These are phyloP conservation scores for Thelephora terrestris DNA, from an alignment of 1,284 basidiomycete genomes.

Conservation along the genomic window DNA sequence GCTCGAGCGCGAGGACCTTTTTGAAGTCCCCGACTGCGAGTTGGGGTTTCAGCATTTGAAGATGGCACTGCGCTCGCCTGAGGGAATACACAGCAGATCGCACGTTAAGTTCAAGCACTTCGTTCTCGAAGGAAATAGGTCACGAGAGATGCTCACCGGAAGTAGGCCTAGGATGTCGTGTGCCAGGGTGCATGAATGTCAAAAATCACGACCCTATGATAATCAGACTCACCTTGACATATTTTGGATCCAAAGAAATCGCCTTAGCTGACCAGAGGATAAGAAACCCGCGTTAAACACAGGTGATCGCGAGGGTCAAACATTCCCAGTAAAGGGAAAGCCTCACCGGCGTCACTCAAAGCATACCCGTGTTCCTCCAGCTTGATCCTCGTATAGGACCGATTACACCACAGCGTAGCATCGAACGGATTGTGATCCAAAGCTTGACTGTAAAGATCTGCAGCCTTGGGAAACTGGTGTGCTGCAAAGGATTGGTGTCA, in stretches of 20 bases:
- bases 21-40: constrained; percentile 81
- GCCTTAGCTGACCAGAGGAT: constrained; percentile 53
- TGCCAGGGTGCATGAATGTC: no score
- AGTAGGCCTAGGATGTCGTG: constrained; percentile 45
- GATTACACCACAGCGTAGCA: constrained; percentile 72
- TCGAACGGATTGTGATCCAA: constrained; percentile 74
- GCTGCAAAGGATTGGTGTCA: constrained; percentile 21
- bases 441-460: constrained; percentile 67
- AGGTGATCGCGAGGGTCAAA: not conserved
- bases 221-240: constrained; percentile 50
- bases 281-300: constrained; percentile 1
- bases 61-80: constrained; percentile 85
- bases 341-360: constrained; percentile 59
- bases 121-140: not conserved
- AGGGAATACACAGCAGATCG: not conserved
- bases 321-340: constrained; percentile 2
- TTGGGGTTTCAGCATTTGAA: constrained; percentile 83
- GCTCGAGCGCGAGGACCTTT: constrained; percentile 81
- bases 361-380: constrained; percentile 80
- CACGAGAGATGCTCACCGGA: constrained; percentile 38
- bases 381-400: constrained; percentile 70
- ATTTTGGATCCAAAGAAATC: constrained; percentile 81
- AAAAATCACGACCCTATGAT: not conserved
- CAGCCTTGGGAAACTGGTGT: constrained; percentile 53
- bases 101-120: not conserved